A percentile compares a stretch with the other conserved stretches of the same genome.
Evolutionary conservation across 208 protist genomes (phyloP).

Genomic region (Porcisia deanei): DNA sequence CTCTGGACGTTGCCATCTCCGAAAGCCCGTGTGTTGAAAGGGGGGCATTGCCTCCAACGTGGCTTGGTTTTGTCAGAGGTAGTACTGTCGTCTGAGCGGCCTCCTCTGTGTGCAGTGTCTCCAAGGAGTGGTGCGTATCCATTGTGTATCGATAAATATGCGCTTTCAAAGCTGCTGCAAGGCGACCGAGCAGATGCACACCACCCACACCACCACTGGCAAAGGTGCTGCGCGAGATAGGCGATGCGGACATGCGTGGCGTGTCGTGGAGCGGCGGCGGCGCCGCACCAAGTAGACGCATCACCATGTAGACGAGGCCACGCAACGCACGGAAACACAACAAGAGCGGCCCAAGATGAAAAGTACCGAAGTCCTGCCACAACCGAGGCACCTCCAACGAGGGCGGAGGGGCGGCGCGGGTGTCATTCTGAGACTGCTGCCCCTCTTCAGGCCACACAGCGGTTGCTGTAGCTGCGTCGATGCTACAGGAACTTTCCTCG

Average conservation of each 20-base stretch:
- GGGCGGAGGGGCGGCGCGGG: background rate
- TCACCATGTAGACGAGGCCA: background rate
- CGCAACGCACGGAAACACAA: constrained; percentile 1
- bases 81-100: background rate
- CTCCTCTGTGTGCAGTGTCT: constrained; percentile 1
- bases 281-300: background rate
- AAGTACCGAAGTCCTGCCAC: background rate
- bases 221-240: background rate
- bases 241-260: background rate
- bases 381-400: background rate
- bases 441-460: background rate
- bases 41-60: background rate
- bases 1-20: background rate
- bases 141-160: constrained; percentile 7
- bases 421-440: background rate
- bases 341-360: background rate
- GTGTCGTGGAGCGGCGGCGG: background rate
- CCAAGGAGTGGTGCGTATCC: constrained; percentile 21
- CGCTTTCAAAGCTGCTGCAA: background rate
- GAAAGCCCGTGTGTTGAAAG: background rate
- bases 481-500: no score
- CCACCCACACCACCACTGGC: no score
- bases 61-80: background rate
- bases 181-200: background rate
- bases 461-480: background rate